These are phyloP conservation scores for Gastrolobium bilobum DNA, from an alignment of 306 rosid genomes.

Conservation along the genomic window DNA sequence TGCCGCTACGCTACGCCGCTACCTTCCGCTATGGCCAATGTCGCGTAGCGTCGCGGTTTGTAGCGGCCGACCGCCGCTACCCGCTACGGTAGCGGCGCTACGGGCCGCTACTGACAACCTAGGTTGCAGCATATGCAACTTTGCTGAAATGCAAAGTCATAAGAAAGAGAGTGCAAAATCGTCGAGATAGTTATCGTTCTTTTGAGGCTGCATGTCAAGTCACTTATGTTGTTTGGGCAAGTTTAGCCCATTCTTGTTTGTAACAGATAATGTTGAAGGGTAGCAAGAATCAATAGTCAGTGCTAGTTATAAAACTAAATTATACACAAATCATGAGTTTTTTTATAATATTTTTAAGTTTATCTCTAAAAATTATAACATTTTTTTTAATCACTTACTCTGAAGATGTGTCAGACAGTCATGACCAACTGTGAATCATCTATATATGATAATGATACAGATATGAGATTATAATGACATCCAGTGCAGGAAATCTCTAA, in stretches of 20 bases:
- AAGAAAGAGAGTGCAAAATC: not conserved
- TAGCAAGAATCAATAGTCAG: slow-evolving; percentile 12
- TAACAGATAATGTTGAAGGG: slow-evolving; percentile 33
- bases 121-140: slow-evolving; percentile 6
- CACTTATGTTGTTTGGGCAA: slow-evolving; percentile 26
- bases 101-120: no score
- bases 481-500: not conserved
- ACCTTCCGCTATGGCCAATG: no score
- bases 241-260: slow-evolving; percentile 26
- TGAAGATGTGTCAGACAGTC: not conserved
- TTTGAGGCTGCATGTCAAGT: not conserved
- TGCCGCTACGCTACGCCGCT: no score
- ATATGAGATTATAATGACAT: not conserved
- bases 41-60: no score
- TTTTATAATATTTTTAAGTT: not conserved
- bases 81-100: no score
- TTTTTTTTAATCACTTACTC: not conserved
- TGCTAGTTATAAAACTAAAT: slow-evolving; percentile 12
- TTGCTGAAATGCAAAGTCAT: slow-evolving; percentile 23
- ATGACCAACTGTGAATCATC: no score
- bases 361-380: not conserved
- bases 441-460: not conserved
- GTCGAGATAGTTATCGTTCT: not conserved
- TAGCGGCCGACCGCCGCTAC: no score
- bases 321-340: not conserved